Evolutionary conservation across 2,329 filamentous ascomycete species (phyloP).

Genomic region (Aureobasidium musti): DNA sequence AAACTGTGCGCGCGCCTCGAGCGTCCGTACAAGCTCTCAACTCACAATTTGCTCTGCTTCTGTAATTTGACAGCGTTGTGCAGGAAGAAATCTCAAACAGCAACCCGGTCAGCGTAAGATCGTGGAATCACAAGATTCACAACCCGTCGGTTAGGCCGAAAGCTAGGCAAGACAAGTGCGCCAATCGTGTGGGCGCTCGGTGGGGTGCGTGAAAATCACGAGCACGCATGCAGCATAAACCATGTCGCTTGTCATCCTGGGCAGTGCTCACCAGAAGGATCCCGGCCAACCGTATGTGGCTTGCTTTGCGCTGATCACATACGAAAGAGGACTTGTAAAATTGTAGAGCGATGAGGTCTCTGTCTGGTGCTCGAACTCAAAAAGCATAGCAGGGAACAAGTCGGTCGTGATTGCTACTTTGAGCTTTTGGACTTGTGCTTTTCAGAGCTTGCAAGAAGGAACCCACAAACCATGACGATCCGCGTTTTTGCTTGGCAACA

Average conservation of each 20-base stretch:
- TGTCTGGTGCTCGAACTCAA: not conserved
- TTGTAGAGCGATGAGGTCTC: not conserved
- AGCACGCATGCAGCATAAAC: slow-evolving; percentile 2
- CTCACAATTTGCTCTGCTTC: slow-evolving; percentile 3
- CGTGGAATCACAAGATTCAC: not conserved
- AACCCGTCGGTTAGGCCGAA: slow-evolving; percentile 15
- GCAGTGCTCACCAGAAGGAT: slow-evolving; percentile 2
- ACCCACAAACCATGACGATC: too few relatives aligned
- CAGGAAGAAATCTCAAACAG: not conserved
- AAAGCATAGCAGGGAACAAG: not conserved
- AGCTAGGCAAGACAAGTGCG: slow-evolving; percentile 21
- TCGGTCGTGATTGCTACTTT: not conserved
- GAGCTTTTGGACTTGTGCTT: not conserved
- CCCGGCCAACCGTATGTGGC: slow-evolving; percentile 18
- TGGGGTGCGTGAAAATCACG: slow-evolving; percentile 10
- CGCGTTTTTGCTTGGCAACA: slow-evolving; percentile 3
- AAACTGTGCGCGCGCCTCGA: slow-evolving; percentile 6
- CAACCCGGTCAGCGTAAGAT: slow-evolving; percentile 8
- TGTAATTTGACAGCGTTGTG: not conserved
- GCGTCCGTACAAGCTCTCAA: slow-evolving; percentile 8
- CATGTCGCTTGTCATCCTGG: slow-evolving; percentile 22
- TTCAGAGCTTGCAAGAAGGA: not conserved
- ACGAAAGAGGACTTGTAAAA: slow-evolving; percentile 2
- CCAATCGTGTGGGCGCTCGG: slow-evolving; percentile 3
- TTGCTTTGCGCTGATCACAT: not conserved